Percentiles rank a stretch among this genome's conserved stretches.
phyloP scores from a whole-genome alignment of 495 filamentous ascomycete species.

The Penicillium argentinense region DNA sequence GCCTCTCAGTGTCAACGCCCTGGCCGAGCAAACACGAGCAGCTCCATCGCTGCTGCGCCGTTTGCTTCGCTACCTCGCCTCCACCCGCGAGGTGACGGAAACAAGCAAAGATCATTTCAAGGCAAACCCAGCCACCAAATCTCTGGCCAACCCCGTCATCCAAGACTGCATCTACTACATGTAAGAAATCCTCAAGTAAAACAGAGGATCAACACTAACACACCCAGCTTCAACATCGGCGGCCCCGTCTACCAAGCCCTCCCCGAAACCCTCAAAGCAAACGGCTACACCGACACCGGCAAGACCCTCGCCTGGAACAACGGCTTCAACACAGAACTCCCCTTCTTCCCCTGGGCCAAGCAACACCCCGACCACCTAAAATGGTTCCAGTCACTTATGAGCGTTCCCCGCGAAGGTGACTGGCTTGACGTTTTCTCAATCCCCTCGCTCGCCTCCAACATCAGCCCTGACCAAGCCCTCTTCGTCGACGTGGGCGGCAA shows the following conservation, averaged over 20 bases:
- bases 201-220: too few species aligned
- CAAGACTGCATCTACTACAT: slow-evolving; percentile 21
- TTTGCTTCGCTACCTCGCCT: slow-evolving; percentile 40
- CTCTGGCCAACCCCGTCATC: slow-evolving; percentile 9
- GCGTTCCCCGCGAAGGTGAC: slow-evolving; percentile 15
- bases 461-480: slow-evolving; percentile 16
- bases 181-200: background rate
- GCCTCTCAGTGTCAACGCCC: slow-evolving; percentile 22
- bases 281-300: slow-evolving; percentile 26
- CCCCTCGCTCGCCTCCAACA: slow-evolving; percentile 1
- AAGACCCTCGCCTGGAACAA: slow-evolving; percentile 29
- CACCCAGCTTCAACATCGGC: slow-evolving; percentile 22
- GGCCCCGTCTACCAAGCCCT: slow-evolving; percentile 18
- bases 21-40: slow-evolving; percentile 23
- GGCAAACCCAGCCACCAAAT: slow-evolving; percentile 30
- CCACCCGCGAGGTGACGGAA: slow-evolving; percentile 32
- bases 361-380: slow-evolving; percentile 26
- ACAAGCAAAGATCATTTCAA: slow-evolving; percentile 24
- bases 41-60: slow-evolving; percentile 16
- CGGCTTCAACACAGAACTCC: slow-evolving; percentile 32
- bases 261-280: slow-evolving; percentile 34
- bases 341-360: slow-evolving; percentile 30
- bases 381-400: slow-evolving; percentile 38
- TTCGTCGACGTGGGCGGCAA: slow-evolving; percentile 51
- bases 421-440: slow-evolving; percentile 32